Evolutionary conservation across 2,329 filamentous ascomycete species (phyloP).

Genomic region (Parastagonospora avenae): DNA sequence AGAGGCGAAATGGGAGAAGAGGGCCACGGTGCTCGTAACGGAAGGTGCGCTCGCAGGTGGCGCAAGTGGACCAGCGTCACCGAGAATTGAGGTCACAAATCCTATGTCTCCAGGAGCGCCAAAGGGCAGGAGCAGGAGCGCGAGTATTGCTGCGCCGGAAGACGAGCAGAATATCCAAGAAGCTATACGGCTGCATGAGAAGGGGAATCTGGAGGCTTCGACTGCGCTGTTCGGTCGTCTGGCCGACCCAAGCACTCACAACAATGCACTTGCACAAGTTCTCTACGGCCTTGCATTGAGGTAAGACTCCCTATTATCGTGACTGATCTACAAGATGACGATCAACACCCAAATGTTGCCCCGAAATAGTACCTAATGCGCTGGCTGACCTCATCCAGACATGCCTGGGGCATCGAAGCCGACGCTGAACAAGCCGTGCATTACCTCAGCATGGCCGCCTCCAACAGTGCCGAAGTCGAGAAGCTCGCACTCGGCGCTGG

Average conservation of each 20-base stretch:
- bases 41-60: slow-evolving; percentile 50
- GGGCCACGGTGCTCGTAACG: slow-evolving; percentile 85
- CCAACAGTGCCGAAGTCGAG: slow-evolving; percentile 88
- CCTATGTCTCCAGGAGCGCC: slow-evolving; percentile 17
- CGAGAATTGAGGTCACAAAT: slow-evolving; percentile 26
- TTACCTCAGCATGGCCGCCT: slow-evolving; percentile 86
- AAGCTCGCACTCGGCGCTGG: slow-evolving; percentile 82
- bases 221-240: slow-evolving; percentile 85
- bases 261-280: slow-evolving; percentile 94
- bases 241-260: slow-evolving; percentile 81
- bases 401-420: slow-evolving; percentile 87
- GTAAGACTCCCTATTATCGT: slow-evolving; percentile 53
- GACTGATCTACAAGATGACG: background rate
- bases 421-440: slow-evolving; percentile 75
- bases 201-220: slow-evolving; percentile 75
- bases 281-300: slow-evolving; percentile 90
- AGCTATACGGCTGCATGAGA: slow-evolving; percentile 92
- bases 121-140: slow-evolving; percentile 35
- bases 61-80: slow-evolving; percentile 35
- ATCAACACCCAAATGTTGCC: slow-evolving; percentile 32
- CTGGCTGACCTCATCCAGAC: slow-evolving; percentile 58
- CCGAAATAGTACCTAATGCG: slow-evolving; percentile 16
- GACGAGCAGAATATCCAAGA: slow-evolving; percentile 77
- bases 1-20: slow-evolving; percentile 82
- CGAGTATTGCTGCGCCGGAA: slow-evolving; percentile 43